These are phyloP conservation scores for Kingdonia uniflora DNA, from an alignment of 164 flowering plant genomes.

Conservation along the genomic window DNA sequence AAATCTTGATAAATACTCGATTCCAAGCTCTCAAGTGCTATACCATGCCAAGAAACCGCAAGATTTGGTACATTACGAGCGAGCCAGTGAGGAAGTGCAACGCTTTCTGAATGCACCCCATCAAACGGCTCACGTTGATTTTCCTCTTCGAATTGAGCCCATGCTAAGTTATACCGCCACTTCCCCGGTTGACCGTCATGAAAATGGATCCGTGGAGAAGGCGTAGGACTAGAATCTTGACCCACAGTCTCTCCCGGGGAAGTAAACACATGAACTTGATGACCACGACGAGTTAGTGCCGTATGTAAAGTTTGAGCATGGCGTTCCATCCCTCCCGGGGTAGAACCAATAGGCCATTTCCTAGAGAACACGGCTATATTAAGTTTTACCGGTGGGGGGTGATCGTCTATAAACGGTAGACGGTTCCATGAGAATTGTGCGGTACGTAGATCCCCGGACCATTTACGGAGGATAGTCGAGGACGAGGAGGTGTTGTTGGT, in stretches of 20 bases:
- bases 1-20: slow-evolving; percentile 71
- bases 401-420: slow-evolving; percentile 21
- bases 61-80: slow-evolving; percentile 56
- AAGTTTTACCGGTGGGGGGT: slow-evolving; percentile 25
- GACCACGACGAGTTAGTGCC: slow-evolving; percentile 57
- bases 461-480: slow-evolving; percentile 15
- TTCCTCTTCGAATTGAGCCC: slow-evolving; percentile 50
- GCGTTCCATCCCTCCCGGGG: slow-evolving; percentile 95
- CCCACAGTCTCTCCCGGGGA: slow-evolving; percentile 20
- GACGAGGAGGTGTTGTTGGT: slow-evolving; percentile 22
- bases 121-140: slow-evolving; percentile 45
- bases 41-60: slow-evolving; percentile 86
- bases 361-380: slow-evolving; percentile 82
- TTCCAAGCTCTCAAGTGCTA: slow-evolving; percentile 67
- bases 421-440: slow-evolving; percentile 81
- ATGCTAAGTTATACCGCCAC: slow-evolving; percentile 66
- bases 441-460: slow-evolving; percentile 65
- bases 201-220: slow-evolving; percentile 36
- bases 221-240: background rate
- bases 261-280: slow-evolving; percentile 61
- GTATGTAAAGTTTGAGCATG: slow-evolving; percentile 67
- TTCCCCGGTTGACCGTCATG: slow-evolving; percentile 51
- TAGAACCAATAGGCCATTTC: slow-evolving; percentile 63
- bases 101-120: slow-evolving; percentile 85
- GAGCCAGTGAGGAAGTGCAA: slow-evolving; percentile 70